Conservation (phyloP, 768 basidiomycete species). For the Tylopilus sp. region DNA sequence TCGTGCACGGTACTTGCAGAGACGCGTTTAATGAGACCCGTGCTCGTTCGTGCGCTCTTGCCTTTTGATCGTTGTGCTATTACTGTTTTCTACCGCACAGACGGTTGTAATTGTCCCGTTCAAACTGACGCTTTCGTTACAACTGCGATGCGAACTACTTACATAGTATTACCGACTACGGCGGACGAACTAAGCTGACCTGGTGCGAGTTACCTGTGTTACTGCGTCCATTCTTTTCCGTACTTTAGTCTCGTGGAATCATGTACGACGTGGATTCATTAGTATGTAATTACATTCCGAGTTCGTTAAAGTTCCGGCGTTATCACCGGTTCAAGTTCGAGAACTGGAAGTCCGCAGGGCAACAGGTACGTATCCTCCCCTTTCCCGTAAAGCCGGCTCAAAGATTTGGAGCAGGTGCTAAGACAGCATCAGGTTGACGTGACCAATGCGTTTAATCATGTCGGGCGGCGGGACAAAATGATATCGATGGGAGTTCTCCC, state of each 20-base stretch:
- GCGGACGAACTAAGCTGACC: neutral
- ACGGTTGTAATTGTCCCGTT: neutral
- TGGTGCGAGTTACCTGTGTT: slow-evolving; percentile 2
- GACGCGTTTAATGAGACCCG: slow-evolving; percentile 11
- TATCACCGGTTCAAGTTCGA: too few relatives aligned
- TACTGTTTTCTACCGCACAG: neutral
- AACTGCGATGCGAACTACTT: neutral
- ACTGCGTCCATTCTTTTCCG: neutral
- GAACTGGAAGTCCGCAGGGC: too few relatives aligned
- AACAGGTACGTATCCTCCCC: too few relatives aligned
- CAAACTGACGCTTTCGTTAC: neutral
- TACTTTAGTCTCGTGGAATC: neutral
- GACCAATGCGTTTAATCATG: too few relatives aligned
- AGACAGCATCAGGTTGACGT: too few relatives aligned
- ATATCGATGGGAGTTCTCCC: too few relatives aligned
- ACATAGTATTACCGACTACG: neutral
- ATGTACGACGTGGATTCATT: slow-evolving; percentile 5
- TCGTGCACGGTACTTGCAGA: slow-evolving; percentile 36
- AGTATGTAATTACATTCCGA: too few relatives aligned
- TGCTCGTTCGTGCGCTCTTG: neutral
- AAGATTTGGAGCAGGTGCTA: too few relatives aligned
- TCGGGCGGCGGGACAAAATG: too few relatives aligned
- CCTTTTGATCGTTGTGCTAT: neutral
- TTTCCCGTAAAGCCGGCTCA: too few relatives aligned
- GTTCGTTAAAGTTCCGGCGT: too few relatives aligned